Percentiles rank a stretch among this genome's conserved stretches.
Evolutionary conservation across 805 yeast species (phyloP).

Genomic region (Ogataea neopini): DNA sequence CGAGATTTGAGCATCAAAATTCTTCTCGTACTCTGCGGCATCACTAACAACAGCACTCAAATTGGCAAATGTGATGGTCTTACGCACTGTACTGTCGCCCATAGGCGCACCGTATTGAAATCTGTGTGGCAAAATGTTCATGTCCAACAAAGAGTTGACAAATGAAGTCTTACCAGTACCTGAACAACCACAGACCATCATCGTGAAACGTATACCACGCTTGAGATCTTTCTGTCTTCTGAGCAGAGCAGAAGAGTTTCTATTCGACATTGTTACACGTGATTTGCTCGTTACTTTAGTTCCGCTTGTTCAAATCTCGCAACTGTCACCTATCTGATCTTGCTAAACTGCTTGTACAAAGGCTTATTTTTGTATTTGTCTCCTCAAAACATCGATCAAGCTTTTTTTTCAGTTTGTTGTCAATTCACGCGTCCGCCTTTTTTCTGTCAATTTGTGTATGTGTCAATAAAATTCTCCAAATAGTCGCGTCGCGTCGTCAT

Average conservation of each 20-base stretch:
- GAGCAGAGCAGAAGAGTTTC: conserved; percentile 32
- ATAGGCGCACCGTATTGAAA: conserved; percentile 42
- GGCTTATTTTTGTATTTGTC: not conserved
- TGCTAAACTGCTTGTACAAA: too few relatives aligned
- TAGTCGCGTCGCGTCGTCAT: conserved; percentile 3
- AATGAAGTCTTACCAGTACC: conserved; percentile 82
- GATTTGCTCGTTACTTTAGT: not conserved
- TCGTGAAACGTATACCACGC: conserved; percentile 71
- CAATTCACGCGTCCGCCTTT: conserved; percentile 1
- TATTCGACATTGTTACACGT: conserved; percentile 15
- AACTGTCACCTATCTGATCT: not conserved
- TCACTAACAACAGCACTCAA: conserved; percentile 54
- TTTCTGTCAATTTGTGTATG: not conserved
- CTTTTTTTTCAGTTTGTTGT: not conserved
- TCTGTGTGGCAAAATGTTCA: conserved; percentile 60
- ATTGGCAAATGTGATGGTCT: conserved; percentile 60
- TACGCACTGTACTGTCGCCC: conserved; percentile 34
- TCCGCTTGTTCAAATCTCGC: not conserved
- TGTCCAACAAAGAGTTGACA: conserved; percentile 65
- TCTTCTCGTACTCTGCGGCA: conserved; percentile 57
- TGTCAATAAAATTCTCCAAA: not conserved
- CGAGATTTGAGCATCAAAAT: conserved; percentile 62
- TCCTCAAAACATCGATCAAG: conserved; percentile 1
- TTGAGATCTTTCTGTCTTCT: conserved; percentile 66
- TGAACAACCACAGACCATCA: conserved; percentile 70